Evolutionary conservation across 495 filamentous ascomycete species (phyloP), one percentile per base, ranked within the genome.

Genomic region (Xylaria scruposa): DNA sequence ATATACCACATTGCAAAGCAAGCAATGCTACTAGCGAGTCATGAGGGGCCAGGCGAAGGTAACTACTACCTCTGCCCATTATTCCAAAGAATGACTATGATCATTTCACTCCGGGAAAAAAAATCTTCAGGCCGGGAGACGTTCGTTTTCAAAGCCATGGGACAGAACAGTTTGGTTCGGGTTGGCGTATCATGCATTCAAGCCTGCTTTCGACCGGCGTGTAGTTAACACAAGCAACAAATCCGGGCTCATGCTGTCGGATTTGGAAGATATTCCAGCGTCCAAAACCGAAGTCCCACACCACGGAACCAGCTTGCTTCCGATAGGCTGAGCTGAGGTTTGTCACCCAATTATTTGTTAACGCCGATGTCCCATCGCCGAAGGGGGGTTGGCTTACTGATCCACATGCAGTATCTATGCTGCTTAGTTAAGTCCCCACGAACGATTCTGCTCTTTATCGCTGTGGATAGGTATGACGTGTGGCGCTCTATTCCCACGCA

Each of bases 231-330:
- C n/a, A 10, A 33, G 58, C 31, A 38, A n/a, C 29, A 54, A 40
- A 54, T 67, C 49, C 65, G 47, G 62, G n/a, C 36, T 13, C n/a
- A 21, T 17, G 49, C 21, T 67, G 8, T 67, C 65, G 65, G 65
- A 56, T 56, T 67, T 67, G 65, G 65, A 67, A 24, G 33, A 67
- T 51, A 8, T 29, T 12, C 1, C 19, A 44, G 40, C 3, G 19
- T 4, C 21, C 31, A 67, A 56, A 67, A 33, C 65, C 65, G 65
- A 67, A 17, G 36, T n/a, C 29, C 29, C 29, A 21, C 46, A 31
- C 26, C 19, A 29, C 46, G 46, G 46, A 12, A 9, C 12, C 17
- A 13, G 2, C 24, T 4, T n/a, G 6, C 19, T 46, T 40, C 63
- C 38, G 19, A 53, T 67, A 29, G 63, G 63, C 17, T 38, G 29